Percentiles rank a stretch among this genome's conserved stretches.
phyloP scores from a whole-genome alignment of 495 filamentous ascomycete species.

The Neurospora sp. region DNA sequence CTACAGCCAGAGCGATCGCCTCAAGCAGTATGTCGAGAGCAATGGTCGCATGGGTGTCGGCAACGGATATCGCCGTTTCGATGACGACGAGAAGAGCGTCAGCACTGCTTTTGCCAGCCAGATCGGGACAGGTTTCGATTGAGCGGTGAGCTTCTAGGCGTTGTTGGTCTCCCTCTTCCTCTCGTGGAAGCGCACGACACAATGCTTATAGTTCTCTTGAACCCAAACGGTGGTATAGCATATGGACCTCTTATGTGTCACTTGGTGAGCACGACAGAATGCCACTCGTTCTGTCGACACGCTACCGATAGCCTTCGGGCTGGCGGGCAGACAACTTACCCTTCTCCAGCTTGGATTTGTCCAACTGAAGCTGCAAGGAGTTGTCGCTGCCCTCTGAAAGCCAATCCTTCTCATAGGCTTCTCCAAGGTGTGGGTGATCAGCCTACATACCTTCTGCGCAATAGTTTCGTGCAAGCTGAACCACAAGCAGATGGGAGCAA shows the following conservation, averaged over 20 bases:
- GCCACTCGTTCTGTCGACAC: neutral
- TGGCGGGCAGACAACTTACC: neutral
- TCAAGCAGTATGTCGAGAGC: slow-evolving; percentile 89
- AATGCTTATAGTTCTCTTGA: neutral
- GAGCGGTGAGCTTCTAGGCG: slow-evolving; percentile 34
- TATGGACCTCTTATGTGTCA: neutral
- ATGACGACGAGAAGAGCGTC: slow-evolving; percentile 91
- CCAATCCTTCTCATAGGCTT: neutral
- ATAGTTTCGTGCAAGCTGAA: neutral
- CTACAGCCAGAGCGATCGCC: slow-evolving; percentile 44
- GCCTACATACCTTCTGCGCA: neutral
- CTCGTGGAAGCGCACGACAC: neutral
- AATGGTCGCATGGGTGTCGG: slow-evolving; percentile 45
- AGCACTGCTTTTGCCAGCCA: slow-evolving; percentile 95
- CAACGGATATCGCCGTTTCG: slow-evolving; percentile 73
- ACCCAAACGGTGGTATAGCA: neutral
- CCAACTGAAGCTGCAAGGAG: neutral
- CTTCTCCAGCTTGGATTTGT: neutral
- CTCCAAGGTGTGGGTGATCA: neutral
- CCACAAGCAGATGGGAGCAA: neutral
- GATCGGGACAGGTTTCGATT: slow-evolving; percentile 77
- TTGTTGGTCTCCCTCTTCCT: neutral
- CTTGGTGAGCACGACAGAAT: neutral
- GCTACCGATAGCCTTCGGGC: neutral
- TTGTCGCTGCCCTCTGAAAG: neutral